Conservation (phyloP, 78 protist genomes). For the Polysphondylium violaceum region DNA sequence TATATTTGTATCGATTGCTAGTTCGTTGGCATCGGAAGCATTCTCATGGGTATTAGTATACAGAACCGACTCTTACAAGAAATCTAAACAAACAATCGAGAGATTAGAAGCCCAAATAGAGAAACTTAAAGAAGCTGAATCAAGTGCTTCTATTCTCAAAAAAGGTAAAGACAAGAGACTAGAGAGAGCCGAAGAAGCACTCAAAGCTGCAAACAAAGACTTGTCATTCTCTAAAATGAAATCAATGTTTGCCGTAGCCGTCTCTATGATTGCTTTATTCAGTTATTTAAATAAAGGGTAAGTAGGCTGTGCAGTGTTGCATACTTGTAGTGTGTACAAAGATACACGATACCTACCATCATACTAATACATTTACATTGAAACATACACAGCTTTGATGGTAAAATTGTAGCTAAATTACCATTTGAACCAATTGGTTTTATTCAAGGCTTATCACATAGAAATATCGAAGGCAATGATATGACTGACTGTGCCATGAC, state of each 20-base stretch:
- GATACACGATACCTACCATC: no score
- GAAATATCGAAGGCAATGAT: conserved; percentile 80
- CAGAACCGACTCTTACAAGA: conserved; percentile 76
- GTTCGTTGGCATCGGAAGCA: conserved; percentile 61
- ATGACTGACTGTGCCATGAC: conserved; percentile 83
- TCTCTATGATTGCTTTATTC: conserved; percentile 71
- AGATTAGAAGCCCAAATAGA: conserved; percentile 40
- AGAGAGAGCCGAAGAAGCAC: conserved; percentile 65
- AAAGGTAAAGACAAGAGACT: conserved; percentile 57
- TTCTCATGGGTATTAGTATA: conserved; percentile 79
- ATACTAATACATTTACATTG: conserved; percentile 2
- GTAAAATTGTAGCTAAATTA: conserved; percentile 81
- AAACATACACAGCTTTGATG: conserved; percentile 88
- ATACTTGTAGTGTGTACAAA: no score
- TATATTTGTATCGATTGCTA: conserved; percentile 37
- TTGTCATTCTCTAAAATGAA: conserved; percentile 59
- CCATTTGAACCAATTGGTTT: conserved; percentile 88
- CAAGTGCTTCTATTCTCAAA: background rate
- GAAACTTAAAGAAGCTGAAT: conserved; percentile 39
- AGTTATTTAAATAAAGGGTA: conserved; percentile 73
- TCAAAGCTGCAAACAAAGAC: conserved; percentile 68
- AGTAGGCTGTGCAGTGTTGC: no score
- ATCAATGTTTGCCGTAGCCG: conserved; percentile 78
- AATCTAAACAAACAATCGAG: conserved; percentile 29
- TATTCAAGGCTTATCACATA: conserved; percentile 75